A percentile compares a stretch with the other conserved stretches of the same genome.
Conservation (phyloP, 805 yeast genomes). For the Blastobotrys robertii region DNA sequence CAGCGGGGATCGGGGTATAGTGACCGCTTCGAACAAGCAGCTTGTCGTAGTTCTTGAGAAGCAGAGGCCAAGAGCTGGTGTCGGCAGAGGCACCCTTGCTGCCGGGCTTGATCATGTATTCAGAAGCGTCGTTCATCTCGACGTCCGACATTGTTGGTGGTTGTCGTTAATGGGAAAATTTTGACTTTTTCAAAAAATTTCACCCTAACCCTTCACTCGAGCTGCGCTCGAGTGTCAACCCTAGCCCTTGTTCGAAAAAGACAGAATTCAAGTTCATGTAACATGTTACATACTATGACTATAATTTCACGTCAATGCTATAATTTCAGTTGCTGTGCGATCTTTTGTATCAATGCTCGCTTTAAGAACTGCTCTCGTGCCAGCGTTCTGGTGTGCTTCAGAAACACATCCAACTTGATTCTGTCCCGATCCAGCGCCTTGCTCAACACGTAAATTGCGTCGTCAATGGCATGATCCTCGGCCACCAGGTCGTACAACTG, state of each 20-base stretch:
- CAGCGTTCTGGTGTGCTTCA: slow-evolving; percentile 41
- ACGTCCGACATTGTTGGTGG: slow-evolving; percentile 22
- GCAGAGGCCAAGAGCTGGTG: slow-evolving; percentile 91
- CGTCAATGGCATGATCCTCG: slow-evolving; percentile 62
- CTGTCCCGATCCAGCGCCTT: slow-evolving; percentile 43
- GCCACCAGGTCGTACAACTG: slow-evolving; percentile 59
- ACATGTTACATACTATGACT: too few relatives aligned
- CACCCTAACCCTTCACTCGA: neutral
- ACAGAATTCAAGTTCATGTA: too few relatives aligned
- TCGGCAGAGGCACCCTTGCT: slow-evolving; percentile 63
- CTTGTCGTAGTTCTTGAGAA: slow-evolving; percentile 89
- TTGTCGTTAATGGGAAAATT: neutral
- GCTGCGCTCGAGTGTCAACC: too few relatives aligned
- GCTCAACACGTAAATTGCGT: slow-evolving; percentile 50
- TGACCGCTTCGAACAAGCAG: slow-evolving; percentile 92
- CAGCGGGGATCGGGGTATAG: slow-evolving; percentile 94
- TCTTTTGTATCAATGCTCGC: slow-evolving; percentile 37
- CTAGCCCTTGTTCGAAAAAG: too few relatives aligned
- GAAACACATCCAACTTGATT: slow-evolving; percentile 34
- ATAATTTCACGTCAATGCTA: too few relatives aligned
- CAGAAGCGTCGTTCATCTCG: slow-evolving; percentile 28
- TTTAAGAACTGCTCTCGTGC: slow-evolving; percentile 57
- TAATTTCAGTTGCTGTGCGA: slow-evolving; percentile 10
- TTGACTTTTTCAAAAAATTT: slow-evolving; percentile 1
- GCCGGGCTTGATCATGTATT: slow-evolving; percentile 76